phyloP scores from a whole-genome alignment of 2,329 filamentous ascomycete genomes.

The Apiospora kogelbergensis region DNA sequence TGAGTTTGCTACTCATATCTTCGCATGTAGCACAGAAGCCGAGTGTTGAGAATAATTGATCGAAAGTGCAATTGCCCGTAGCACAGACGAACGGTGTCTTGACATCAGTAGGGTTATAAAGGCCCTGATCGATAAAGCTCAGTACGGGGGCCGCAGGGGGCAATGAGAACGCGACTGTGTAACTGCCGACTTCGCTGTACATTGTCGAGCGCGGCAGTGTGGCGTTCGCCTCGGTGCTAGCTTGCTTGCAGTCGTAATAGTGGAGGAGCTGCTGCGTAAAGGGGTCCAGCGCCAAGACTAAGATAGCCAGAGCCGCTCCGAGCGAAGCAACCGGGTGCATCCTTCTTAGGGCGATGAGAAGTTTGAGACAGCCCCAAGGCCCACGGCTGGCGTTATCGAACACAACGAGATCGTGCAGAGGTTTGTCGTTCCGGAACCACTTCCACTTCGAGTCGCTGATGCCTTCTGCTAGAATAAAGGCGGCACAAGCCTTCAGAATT shows the following conservation, averaged over 20 bases:
- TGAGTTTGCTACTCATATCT: constrained; percentile 4
- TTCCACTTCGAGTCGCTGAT: constrained; percentile 9
- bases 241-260: neutral
- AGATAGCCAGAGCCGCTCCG: neutral
- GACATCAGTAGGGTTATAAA: constrained; percentile 1
- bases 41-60: neutral
- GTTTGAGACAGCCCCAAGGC: neutral
- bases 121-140: neutral
- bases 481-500: constrained; percentile 6
- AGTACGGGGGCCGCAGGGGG: neutral
- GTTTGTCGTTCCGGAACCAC: neutral
- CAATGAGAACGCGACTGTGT: neutral
- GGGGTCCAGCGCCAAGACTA: neutral
- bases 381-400: constrained; percentile 10
- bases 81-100: constrained; percentile 4
- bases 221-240: neutral
- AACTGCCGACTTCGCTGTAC: neutral
- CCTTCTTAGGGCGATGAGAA: neutral
- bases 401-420: neutral
- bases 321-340: neutral
- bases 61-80: constrained; percentile 8
- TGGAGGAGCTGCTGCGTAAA: constrained; percentile 8
- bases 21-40: constrained; percentile 9
- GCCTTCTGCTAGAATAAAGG: constrained; percentile 4
- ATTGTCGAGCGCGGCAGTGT: neutral